Evolutionary conservation across 257 asterid species (phyloP).

Genomic region (Sherardia arvensis): DNA sequence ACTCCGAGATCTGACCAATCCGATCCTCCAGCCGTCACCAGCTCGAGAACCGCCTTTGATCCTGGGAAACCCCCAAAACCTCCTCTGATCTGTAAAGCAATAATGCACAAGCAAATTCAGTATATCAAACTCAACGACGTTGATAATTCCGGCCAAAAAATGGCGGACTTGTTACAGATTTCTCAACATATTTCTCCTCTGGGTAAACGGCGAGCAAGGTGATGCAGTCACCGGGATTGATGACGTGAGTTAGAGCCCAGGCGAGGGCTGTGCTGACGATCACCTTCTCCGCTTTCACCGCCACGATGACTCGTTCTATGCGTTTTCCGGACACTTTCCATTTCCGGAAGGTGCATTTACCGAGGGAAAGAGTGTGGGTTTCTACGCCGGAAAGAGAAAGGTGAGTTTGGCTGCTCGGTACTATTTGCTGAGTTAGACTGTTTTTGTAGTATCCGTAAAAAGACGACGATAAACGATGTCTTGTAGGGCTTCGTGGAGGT

Average conservation of each 20-base stretch:
- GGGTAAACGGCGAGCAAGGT: conserved; percentile 59
- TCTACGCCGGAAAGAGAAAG: not conserved
- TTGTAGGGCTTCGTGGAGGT: too few relatives aligned
- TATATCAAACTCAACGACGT: not conserved
- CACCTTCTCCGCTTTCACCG: conserved; percentile 68
- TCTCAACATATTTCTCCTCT: conserved; percentile 26
- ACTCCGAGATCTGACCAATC: conserved; percentile 53
- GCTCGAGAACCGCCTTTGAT: conserved; percentile 43
- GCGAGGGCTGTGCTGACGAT: conserved; percentile 54
- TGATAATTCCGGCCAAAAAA: not conserved
- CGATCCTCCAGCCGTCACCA: conserved; percentile 40
- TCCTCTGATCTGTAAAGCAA: conserved; percentile 31
- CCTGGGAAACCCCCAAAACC: conserved; percentile 61
- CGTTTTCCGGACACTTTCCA: not conserved
- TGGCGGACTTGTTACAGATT: not conserved
- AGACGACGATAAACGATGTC: too few relatives aligned
- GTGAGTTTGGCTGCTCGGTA: not conserved
- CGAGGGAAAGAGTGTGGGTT: not conserved
- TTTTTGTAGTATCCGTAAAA: conserved; percentile 1
- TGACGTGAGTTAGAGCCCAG: conserved; percentile 81
- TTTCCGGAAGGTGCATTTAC: not conserved
- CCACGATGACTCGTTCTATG: conserved; percentile 42
- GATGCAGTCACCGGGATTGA: conserved; percentile 59
- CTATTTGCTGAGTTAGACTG: not conserved
- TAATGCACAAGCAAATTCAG: not conserved